Conservation (phyloP, 2,329 filamentous ascomycete species). For the Metarhizium anisopliae region DNA sequence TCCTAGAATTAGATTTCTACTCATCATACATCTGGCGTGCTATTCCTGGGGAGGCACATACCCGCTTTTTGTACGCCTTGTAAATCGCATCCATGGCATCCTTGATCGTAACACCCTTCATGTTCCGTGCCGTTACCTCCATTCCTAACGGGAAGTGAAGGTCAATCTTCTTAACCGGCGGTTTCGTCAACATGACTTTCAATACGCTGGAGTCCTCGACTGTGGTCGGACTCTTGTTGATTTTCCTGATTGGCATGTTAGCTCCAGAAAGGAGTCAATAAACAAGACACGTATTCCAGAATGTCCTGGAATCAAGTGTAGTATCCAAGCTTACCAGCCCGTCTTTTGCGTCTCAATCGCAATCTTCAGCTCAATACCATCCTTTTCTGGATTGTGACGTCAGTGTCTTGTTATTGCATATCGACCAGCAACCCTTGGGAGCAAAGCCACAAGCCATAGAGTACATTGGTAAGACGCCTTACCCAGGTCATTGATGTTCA, state of each 20-base stretch:
- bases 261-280: background rate
- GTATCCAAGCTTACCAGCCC: constrained; percentile 60
- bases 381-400: constrained; percentile 48
- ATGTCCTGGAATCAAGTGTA: background rate
- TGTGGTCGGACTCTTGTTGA: constrained; percentile 73
- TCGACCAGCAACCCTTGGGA: background rate
- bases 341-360: constrained; percentile 78
- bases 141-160: constrained; percentile 83
- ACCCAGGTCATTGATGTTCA: constrained; percentile 81
- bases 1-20: constrained; percentile 2
- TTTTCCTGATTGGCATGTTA: constrained; percentile 55
- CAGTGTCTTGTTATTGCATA: background rate
- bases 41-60: constrained; percentile 32
- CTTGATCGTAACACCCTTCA: constrained; percentile 94
- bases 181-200: constrained; percentile 70
- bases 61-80: constrained; percentile 96
- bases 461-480: constrained; percentile 27
- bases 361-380: constrained; percentile 62
- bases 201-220: constrained; percentile 80
- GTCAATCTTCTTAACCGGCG: constrained; percentile 89
- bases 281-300: background rate
- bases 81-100: constrained; percentile 91
- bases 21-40: background rate
- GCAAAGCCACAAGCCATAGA: too few relatives aligned
- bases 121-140: constrained; percentile 80